These are phyloP conservation scores for Wallemia ichthyophaga DNA, from an alignment of 1,284 basidiomycete species.

Conservation along the genomic window DNA sequence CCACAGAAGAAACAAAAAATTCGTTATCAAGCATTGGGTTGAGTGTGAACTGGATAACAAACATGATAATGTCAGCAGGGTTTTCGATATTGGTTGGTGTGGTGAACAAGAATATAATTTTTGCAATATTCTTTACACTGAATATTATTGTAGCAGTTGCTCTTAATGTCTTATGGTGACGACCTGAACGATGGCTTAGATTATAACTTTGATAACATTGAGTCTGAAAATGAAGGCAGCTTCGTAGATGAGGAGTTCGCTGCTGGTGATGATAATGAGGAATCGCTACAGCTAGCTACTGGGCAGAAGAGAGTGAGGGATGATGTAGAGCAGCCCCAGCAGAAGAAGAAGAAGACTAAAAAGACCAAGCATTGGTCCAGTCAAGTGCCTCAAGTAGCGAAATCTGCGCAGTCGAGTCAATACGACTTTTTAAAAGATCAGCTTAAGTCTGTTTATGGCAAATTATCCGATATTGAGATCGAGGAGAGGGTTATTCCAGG, in stretches of 20 bases:
- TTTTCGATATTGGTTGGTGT: not conserved
- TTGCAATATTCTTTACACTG: not conserved
- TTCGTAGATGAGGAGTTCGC: not conserved
- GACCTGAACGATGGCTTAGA: not conserved
- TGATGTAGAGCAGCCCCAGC: not conserved
- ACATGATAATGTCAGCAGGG: slow-evolving; percentile 9
- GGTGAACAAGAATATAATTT: not conserved
- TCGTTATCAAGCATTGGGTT: slow-evolving; percentile 11
- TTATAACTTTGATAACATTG: not conserved
- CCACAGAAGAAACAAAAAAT: slow-evolving; percentile 9
- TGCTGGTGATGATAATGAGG: not conserved
- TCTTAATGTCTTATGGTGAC: not conserved
- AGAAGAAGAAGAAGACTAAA: not conserved
- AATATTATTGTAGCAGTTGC: not conserved
- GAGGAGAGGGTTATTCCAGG: not conserved
- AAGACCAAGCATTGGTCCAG: not conserved
- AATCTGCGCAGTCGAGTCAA: not conserved
- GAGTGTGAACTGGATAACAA: slow-evolving; percentile 13
- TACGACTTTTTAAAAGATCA: not conserved
- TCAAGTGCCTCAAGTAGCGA: not conserved
- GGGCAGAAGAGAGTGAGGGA: not conserved
- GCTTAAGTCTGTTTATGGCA: not conserved
- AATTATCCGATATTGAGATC: not conserved
- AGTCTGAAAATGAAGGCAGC: not conserved
- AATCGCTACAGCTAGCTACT: not conserved